These are phyloP conservation scores for Phascolomyces articulosus DNA, from an alignment of 371 early-diverging fungal genomes.

Conservation along the genomic window DNA sequence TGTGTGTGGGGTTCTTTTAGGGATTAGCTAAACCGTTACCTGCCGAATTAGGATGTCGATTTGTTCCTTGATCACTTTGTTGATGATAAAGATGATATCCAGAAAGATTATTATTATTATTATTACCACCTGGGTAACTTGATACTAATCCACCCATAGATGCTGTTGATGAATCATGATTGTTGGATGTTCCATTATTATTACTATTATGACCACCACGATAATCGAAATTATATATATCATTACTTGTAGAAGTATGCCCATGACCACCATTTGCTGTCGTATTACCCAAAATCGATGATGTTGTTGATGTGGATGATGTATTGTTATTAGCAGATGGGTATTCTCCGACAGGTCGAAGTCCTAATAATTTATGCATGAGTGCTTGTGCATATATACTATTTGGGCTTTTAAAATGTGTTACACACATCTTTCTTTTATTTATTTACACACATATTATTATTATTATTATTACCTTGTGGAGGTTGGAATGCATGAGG, in stretches of 20 bases:
- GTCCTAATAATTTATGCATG: background rate
- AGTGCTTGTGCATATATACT: background rate
- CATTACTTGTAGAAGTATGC: background rate
- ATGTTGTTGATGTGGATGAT: background rate
- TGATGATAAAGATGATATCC: constrained; percentile 20
- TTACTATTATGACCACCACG: background rate
- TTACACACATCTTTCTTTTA: background rate
- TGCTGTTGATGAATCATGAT: constrained; percentile 1
- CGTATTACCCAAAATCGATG: background rate
- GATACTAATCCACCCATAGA: constrained; percentile 6
- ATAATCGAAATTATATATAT: constrained; percentile 14
- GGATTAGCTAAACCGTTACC: constrained; percentile 10
- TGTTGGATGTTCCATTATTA: no score
- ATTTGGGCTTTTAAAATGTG: background rate
- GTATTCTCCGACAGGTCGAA: constrained; percentile 11
- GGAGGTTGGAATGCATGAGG: constrained; percentile 9
- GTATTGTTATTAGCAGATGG: constrained; percentile 2
- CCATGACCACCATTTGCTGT: background rate
- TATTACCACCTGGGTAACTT: background rate
- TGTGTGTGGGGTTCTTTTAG: background rate
- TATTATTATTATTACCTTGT: background rate
- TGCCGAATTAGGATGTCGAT: background rate
- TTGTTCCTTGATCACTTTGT: constrained; percentile 7
- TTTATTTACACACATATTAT: background rate
- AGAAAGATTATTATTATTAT: constrained; percentile 8